Conservation (phyloP, 2,329 filamentous ascomycete genomes). For the Trichoderma sp. region DNA sequence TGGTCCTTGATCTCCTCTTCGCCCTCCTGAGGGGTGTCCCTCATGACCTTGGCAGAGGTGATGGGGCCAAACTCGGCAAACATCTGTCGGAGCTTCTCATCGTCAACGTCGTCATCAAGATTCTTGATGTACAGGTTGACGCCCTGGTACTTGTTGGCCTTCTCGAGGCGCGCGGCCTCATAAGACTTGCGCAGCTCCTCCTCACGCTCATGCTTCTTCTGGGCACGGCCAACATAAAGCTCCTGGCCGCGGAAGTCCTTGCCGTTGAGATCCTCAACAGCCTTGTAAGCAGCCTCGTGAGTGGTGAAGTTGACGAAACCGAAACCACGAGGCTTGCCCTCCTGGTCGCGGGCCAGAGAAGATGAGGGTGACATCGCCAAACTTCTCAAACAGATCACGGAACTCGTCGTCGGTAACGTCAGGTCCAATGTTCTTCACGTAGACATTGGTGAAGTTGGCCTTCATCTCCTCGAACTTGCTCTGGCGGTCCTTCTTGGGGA, state of each 20-base stretch:
- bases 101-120: slow-evolving; percentile 91
- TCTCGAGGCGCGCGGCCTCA: slow-evolving; percentile 94
- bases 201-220: slow-evolving; percentile 99
- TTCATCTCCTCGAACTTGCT: slow-evolving; percentile 99
- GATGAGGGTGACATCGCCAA: slow-evolving; percentile 93
- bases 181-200: slow-evolving; percentile 99
- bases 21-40: slow-evolving; percentile 63
- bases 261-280: slow-evolving; percentile 88
- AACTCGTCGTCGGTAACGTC: slow-evolving; percentile 93
- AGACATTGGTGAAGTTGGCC: slow-evolving; percentile 99
- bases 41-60: slow-evolving; percentile 99
- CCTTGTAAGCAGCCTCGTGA: slow-evolving; percentile 80
- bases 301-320: slow-evolving; percentile 95
- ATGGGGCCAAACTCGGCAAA: slow-evolving; percentile 91
- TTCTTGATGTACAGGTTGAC: slow-evolving; percentile 99
- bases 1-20: slow-evolving; percentile 54
- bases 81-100: slow-evolving; percentile 93
- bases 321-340: slow-evolving; percentile 92
- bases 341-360: slow-evolving; percentile 81
- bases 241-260: slow-evolving; percentile 92
- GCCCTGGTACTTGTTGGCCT: slow-evolving; percentile 98
- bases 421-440: slow-evolving; percentile 93
- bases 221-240: slow-evolving; percentile 94
- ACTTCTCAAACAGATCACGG: slow-evolving; percentile 86
- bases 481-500: slow-evolving; percentile 99